These are phyloP conservation scores for Camellia granthamiana DNA, from an alignment of 148 eudicot genomes.

Conservation along the genomic window DNA sequence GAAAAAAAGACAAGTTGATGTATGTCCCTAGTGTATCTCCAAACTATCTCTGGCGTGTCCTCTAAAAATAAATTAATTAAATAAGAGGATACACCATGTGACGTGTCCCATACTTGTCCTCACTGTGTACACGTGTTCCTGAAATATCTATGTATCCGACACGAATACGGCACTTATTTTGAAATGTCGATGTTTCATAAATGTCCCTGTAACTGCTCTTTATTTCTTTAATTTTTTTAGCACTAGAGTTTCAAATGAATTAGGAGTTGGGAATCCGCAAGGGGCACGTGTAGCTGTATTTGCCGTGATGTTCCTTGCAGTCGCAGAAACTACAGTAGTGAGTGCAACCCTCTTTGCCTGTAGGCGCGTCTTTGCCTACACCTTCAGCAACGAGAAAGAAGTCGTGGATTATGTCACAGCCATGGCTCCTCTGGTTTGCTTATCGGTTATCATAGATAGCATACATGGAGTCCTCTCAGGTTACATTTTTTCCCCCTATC, in stretches of 20 bases:
- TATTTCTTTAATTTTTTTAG: conserved; percentile 19
- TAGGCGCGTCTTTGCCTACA: conserved; percentile 48
- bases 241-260: conserved; percentile 72
- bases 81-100: no score
- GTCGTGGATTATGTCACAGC: conserved; percentile 57
- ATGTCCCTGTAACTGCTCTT: no score
- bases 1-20: no score
- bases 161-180: no score
- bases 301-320: conserved; percentile 42
- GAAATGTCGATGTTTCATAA: no score
- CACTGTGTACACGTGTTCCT: no score
- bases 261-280: conserved; percentile 60
- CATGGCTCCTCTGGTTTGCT: conserved; percentile 59
- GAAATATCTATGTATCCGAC: no score
- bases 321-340: conserved; percentile 32
- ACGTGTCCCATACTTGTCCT: no score
- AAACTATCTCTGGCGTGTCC: no score
- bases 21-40: no score
- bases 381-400: conserved; percentile 59
- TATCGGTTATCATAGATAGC: conserved; percentile 44
- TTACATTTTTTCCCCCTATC: not conserved
- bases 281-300: conserved; percentile 48
- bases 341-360: conserved; percentile 43
- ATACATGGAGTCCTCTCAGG: conserved; percentile 60
- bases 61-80: no score